phyloP scores from a whole-genome alignment of 2,329 filamentous ascomycete species.

The Xylaria hypoxylon region DNA sequence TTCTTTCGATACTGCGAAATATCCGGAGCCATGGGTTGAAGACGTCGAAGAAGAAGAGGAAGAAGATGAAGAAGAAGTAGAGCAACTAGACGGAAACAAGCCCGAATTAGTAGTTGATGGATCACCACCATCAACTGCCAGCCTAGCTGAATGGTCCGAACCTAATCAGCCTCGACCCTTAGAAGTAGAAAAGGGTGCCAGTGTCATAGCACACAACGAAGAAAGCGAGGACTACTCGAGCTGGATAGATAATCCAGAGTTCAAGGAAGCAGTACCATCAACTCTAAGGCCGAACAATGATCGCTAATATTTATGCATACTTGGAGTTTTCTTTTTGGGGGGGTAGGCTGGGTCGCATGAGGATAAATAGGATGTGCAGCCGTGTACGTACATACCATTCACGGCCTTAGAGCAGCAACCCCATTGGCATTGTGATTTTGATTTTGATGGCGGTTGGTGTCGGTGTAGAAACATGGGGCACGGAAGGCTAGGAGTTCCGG shows the following conservation, averaged over 20 bases:
- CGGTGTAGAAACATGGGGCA: slow-evolving; percentile 22
- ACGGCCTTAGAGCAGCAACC: slow-evolving; percentile 13
- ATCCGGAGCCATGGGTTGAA: slow-evolving; percentile 49
- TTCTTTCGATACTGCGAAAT: slow-evolving; percentile 36
- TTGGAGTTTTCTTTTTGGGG: slow-evolving; percentile 20
- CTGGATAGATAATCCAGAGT: slow-evolving; percentile 50
- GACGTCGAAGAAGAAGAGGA: slow-evolving; percentile 46
- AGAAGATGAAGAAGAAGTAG: slow-evolving; percentile 46
- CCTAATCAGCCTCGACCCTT: not conserved
- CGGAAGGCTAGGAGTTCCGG: slow-evolving; percentile 25
- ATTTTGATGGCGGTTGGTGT: slow-evolving; percentile 20
- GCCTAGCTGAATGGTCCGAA: slow-evolving; percentile 24
- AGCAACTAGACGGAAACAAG: slow-evolving; percentile 40
- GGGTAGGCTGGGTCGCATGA: not conserved
- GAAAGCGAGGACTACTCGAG: slow-evolving; percentile 50
- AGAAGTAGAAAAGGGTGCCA: slow-evolving; percentile 2
- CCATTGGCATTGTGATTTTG: slow-evolving; percentile 10
- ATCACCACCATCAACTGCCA: slow-evolving; percentile 25
- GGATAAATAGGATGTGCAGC: slow-evolving; percentile 1
- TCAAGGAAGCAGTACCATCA: slow-evolving; percentile 33
- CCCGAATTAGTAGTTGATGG: slow-evolving; percentile 30
- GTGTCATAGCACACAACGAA: slow-evolving; percentile 31
- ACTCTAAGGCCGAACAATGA: slow-evolving; percentile 16
- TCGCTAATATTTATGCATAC: slow-evolving; percentile 28
- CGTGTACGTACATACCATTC: not conserved